A percentile compares a stretch with the other conserved stretches of the same genome.
phyloP scores from a whole-genome alignment of 1,139 yeast genomes.

The Debaryomyces fabryi region DNA sequence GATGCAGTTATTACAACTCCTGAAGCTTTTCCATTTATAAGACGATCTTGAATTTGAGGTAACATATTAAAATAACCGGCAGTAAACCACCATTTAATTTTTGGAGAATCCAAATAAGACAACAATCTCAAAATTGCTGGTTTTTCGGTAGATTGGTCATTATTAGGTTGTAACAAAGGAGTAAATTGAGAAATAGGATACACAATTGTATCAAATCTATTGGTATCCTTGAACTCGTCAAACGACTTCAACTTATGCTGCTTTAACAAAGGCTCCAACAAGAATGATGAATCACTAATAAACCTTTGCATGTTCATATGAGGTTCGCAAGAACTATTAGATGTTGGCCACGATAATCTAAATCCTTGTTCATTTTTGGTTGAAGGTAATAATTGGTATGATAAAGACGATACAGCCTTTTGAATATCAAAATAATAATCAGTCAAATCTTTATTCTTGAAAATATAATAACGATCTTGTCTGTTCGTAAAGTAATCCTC shows the following conservation, averaged over 20 bases:
- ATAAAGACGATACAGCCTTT: slow-evolving; percentile 62
- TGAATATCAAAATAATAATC: slow-evolving; percentile 77
- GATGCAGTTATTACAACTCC: slow-evolving; percentile 89
- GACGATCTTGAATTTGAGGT: slow-evolving; percentile 66
- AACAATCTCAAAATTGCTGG: slow-evolving; percentile 65
- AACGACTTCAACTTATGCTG: slow-evolving; percentile 40
- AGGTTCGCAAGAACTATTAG: slow-evolving; percentile 78
- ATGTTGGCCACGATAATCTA: slow-evolving; percentile 70
- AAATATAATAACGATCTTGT: slow-evolving; percentile 87
- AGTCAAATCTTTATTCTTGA: slow-evolving; percentile 58
- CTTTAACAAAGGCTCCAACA: slow-evolving; percentile 60
- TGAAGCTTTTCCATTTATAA: slow-evolving; percentile 59
- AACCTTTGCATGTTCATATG: slow-evolving; percentile 59
- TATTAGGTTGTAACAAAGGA: slow-evolving; percentile 66
- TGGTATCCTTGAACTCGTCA: slow-evolving; percentile 36
- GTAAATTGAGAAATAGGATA: slow-evolving; percentile 93
- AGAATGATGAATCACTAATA: slow-evolving; percentile 56
- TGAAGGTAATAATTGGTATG: slow-evolving; percentile 59
- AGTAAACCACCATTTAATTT: slow-evolving; percentile 81
- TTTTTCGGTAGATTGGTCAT: slow-evolving; percentile 73
- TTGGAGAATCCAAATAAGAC: slow-evolving; percentile 57
- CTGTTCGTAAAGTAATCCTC: slow-evolving; percentile 93
- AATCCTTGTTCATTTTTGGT: slow-evolving; percentile 50
- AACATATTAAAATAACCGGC: slow-evolving; percentile 97
- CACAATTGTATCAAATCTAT: slow-evolving; percentile 62